Conservation (phyloP, 2,329 filamentous ascomycete genomes). For the Fusarium multiceps region DNA sequence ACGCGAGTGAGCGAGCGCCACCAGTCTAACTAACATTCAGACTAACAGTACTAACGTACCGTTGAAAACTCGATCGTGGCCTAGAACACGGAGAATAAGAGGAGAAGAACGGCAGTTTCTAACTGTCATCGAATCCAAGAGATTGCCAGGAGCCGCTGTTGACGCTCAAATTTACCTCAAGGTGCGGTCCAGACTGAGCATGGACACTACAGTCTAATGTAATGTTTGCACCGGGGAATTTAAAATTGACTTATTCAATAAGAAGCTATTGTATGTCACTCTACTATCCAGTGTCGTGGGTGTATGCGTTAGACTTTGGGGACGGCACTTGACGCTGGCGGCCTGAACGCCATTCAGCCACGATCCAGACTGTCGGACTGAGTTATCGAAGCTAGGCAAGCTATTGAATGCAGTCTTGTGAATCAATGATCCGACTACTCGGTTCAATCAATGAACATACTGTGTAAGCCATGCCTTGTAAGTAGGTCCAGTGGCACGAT, state of each 20-base stretch:
- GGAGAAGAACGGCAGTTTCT: constrained; percentile 9
- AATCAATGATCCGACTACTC: constrained; percentile 13
- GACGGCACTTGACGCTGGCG: constrained; percentile 24
- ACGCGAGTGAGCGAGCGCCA: constrained; percentile 39
- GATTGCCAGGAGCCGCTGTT: background rate
- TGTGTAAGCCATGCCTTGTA: background rate
- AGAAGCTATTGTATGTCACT: constrained; percentile 5
- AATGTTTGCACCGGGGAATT: constrained; percentile 1
- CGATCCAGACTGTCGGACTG: constrained; percentile 31
- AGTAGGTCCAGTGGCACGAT: background rate
- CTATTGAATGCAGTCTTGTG: constrained; percentile 7
- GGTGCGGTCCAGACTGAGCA: constrained; percentile 11
- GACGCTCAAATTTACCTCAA: background rate
- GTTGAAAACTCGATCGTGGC: constrained; percentile 32
- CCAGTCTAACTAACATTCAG: constrained; percentile 19
- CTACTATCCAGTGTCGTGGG: constrained; percentile 12
- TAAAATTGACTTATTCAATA: constrained; percentile 12
- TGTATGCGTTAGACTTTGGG: constrained; percentile 10
- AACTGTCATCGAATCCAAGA: background rate
- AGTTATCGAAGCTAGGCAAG: constrained; percentile 16
- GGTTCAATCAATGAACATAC: constrained; percentile 7
- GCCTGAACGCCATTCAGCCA: constrained; percentile 28
- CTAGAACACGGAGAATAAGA: constrained; percentile 32
- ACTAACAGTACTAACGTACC: constrained; percentile 20
- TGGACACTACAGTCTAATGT: background rate